Evolutionary conservation across 1,139 yeast species (phyloP), one percentile per base, ranked within the genome.

Genomic region (Entelexis paramagnoliae): DNA sequence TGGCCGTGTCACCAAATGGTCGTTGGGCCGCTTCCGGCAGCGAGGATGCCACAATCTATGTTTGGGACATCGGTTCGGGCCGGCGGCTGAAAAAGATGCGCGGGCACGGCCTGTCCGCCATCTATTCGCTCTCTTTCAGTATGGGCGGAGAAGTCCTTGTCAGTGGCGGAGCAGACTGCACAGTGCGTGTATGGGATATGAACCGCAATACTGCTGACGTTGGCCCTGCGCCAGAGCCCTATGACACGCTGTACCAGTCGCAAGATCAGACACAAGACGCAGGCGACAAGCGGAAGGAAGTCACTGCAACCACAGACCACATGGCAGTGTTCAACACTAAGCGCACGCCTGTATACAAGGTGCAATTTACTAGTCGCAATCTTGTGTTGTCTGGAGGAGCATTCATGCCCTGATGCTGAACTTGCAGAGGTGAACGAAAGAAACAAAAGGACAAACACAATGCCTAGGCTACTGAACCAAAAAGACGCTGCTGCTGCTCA

Each of bases 51-150:
- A 77, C 83, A 20, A 84, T 93, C 44, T 84, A 84, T 64, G 75
- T 93, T 43, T 93, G 97, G 96, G 98, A 93, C 69, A 80, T 86
- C 50, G 96, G 96, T 1, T 78, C 91, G 2, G 98, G 97, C 16
- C 76, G 94, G 58, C 73, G 89, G 51, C 72, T 91, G 58, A 89
- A 89, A 68, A 59, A 65, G 34, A 76, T 79, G 81, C 77, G 86
- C 58, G 98, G 98, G 0, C 98, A 93, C 64, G 97, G 96, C 34
- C 74, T 86, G 60, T 78, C 85, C 32, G 80, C 95, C 4, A 82
- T 93, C 47, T 84, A 89, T 66, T 86, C 96, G 11, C 72, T 93
- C 56, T 78, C 86, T 5, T 91, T 87, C 67, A 83, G 93, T 36
- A 77, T 78, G 60, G 97, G 89, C 63, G 96, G 97, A 20, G 79